Evolutionary conservation across 768 basidiomycete species (phyloP).

Genomic region (Vararia minispora): DNA sequence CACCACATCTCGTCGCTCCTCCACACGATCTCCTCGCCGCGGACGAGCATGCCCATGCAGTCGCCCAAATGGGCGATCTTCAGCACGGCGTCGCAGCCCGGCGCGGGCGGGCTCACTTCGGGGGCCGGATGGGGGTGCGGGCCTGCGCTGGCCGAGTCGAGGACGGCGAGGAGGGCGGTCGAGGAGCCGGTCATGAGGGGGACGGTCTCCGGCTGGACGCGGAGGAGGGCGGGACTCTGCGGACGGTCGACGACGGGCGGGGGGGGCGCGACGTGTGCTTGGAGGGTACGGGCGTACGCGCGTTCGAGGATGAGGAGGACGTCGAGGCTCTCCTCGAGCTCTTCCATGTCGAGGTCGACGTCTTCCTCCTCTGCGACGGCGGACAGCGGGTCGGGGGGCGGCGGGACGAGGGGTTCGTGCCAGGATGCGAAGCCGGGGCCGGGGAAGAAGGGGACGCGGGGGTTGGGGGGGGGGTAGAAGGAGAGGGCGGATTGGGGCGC

Average conservation of each 20-base stretch:
- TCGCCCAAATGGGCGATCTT: conserved; percentile 82
- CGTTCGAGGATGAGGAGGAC: conserved; percentile 57
- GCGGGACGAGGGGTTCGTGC: too few relatives aligned
- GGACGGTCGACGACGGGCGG: conserved; percentile 7
- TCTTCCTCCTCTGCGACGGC: conserved; percentile 30
- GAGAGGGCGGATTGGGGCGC: conserved; percentile 3
- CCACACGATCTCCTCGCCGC: conserved; percentile 71
- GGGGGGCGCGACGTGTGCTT: conserved; percentile 39
- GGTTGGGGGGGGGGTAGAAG: conserved; percentile 4
- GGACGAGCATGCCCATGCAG: conserved; percentile 79
- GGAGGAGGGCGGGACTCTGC: conserved; percentile 5
- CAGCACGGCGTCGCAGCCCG: conserved; percentile 43
- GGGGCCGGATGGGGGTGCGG: conserved; percentile 22
- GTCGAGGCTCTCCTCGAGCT: conserved; percentile 60
- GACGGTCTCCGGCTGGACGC: conserved; percentile 2
- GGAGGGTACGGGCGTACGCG: conserved; percentile 56
- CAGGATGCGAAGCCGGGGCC: too few relatives aligned
- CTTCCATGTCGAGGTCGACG: conserved; percentile 36
- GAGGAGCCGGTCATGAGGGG: conserved; percentile 53
- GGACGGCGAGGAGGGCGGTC: conserved; percentile 55
- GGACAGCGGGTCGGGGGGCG: neutral
- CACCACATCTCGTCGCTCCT: conserved; percentile 93
- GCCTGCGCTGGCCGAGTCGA: conserved; percentile 24
- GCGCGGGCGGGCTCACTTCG: conserved; percentile 16
- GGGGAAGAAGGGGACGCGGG: neutral